Base-by-base conservation (phyloP, 805 yeast species). In the Cyberlindnera suaveolens region DNA sequence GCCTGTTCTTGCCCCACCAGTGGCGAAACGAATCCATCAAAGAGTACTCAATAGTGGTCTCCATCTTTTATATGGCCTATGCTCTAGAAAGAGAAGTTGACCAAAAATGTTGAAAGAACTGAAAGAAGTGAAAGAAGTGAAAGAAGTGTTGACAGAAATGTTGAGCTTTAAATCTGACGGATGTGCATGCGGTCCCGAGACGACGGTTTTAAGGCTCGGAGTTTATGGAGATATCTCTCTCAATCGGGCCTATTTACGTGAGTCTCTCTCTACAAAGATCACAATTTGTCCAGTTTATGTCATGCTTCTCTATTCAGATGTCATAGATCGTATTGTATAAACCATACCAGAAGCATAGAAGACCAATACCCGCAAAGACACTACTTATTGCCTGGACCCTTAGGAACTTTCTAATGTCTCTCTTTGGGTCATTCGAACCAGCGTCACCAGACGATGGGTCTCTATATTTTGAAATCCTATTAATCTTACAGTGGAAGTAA, bases 1-100 rank as follows among this genome's bases (percentile, higher is more conserved):
- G 54, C 8, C 63, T 51, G 6, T 60, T 53, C 14, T 68, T 61
- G 8, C 52, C 45, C 56, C 62, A 58, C 79, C 79, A 74, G 48
- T 74, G 75, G 36, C 53, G 46, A 40, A 62, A 61, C 3, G 77
- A 66, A 10, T 66, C 68, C 10, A 51, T 34, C 40, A 62, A 63
- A 2, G 53, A 44, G 29, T 44, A 43, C 11, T 31, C 27, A 3
- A 30, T n/a, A 5, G 31, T 23, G 7, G 40, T 29, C 5, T 38
- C 40, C 40, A 38, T 38, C 35, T 23, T 23, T 10, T 23, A 23
- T 9, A 5, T 23, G 11, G 11, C 8, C 27, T 23, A 23, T 9
- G 27, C 27, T 23, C 27, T 10, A 9, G 27, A 23, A 23, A 23
- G 27, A 23, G 27, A 9, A 9, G 27, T 9, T 23, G 11, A 8